Conservation (phyloP, 345 rosid genomes). For the Heritiera littoralis region DNA sequence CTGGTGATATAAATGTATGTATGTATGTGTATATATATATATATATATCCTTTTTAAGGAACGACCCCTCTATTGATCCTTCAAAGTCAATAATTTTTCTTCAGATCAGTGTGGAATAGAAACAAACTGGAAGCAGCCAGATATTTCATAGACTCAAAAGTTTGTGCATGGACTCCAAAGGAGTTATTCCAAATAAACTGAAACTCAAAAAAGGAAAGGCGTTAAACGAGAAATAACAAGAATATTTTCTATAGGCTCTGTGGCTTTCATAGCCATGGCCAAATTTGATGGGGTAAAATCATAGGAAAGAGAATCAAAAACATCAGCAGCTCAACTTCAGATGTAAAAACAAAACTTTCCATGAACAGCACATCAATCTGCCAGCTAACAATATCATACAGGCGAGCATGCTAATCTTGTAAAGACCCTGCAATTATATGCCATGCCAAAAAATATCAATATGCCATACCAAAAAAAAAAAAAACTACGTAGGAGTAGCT, state of each 20-base stretch:
- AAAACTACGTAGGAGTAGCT: slow-evolving; percentile 40
- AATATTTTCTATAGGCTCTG: slow-evolving; percentile 15
- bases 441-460: neutral
- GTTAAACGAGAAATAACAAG: neutral
- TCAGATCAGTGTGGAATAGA: slow-evolving; percentile 18
- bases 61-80: slow-evolving; percentile 1
- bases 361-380: slow-evolving; percentile 74
- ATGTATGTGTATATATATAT: too few species aligned
- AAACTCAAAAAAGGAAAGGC: neutral
- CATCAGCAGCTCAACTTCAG: slow-evolving; percentile 50
- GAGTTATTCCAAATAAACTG: slow-evolving; percentile 11
- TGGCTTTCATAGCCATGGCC: slow-evolving; percentile 29
- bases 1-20: too few species aligned
- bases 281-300: slow-evolving; percentile 24
- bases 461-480: slow-evolving; percentile 67
- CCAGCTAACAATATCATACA: slow-evolving; percentile 73
- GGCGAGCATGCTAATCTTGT: slow-evolving; percentile 68
- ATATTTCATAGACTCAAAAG: slow-evolving; percentile 19
- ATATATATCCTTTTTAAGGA: too few species aligned
- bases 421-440: slow-evolving; percentile 73
- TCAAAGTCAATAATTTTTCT: slow-evolving; percentile 18
- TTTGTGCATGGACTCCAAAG: slow-evolving; percentile 13
- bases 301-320: slow-evolving; percentile 43
- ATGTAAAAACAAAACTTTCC: slow-evolving; percentile 58
- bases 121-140: slow-evolving; percentile 6